A percentile compares a stretch with the other conserved stretches of the same genome.
phyloP scores from a whole-genome alignment of 2,329 filamentous ascomycete genomes.

The Blastomyces emzantsi region DNA sequence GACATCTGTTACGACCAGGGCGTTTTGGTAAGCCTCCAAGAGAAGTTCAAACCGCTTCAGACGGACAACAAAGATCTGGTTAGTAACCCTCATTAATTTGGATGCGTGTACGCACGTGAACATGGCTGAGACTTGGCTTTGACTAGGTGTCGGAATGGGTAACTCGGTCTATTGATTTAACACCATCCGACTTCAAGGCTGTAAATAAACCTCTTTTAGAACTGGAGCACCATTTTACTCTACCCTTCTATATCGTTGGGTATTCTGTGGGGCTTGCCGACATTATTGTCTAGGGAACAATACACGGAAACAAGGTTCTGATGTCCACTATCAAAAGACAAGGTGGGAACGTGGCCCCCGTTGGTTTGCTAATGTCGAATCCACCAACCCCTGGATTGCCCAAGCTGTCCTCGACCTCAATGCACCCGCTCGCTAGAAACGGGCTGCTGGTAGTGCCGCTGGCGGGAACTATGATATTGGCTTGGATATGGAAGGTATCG shows the following conservation, averaged over 20 bases:
- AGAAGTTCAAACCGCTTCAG: constrained; percentile 17
- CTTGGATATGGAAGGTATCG: constrained; percentile 76
- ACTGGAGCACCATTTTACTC: constrained; percentile 77
- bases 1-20: constrained; percentile 19
- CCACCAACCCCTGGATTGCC: constrained; percentile 67
- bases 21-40: background rate
- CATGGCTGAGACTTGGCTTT: background rate
- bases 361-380: constrained; percentile 83
- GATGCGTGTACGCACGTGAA: background rate
- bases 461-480: constrained; percentile 85
- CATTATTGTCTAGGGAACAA: constrained; percentile 69
- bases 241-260: constrained; percentile 77
- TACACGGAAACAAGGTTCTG: constrained; percentile 77
- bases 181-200: constrained; percentile 66
- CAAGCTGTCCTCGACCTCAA: constrained; percentile 61
- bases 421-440: constrained; percentile 59
- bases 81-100: constrained; percentile 15
- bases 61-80: constrained; percentile 30
- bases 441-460: constrained; percentile 59
- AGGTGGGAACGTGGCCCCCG: constrained; percentile 61
- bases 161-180: constrained; percentile 50
- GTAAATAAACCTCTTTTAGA: constrained; percentile 65
- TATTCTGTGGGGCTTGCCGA: constrained; percentile 71
- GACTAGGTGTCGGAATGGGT: constrained; percentile 27
- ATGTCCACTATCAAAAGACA: constrained; percentile 68